Percentiles rank a stretch among this genome's conserved stretches.
phyloP scores from a whole-genome alignment of 78 protist species.

The Pigoraptor vietnamica region DNA sequence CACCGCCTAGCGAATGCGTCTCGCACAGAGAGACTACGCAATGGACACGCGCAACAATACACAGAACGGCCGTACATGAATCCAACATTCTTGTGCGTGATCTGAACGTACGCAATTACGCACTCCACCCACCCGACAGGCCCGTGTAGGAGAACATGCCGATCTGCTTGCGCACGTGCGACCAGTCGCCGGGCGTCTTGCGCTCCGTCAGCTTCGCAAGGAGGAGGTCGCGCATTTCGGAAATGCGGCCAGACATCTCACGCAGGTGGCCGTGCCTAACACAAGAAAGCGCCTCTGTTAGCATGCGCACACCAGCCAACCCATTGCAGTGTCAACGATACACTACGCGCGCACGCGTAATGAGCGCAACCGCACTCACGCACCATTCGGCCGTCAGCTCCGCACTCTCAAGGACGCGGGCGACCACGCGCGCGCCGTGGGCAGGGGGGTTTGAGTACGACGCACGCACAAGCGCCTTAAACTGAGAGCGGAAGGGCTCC shows the following conservation, averaged over 20 bases:
- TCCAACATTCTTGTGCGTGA: not conserved
- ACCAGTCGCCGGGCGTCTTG: constrained; percentile 76
- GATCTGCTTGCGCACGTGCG: constrained; percentile 89
- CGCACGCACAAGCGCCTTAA: constrained; percentile 79
- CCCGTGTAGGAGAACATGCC: constrained; percentile 99
- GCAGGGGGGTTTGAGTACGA: constrained; percentile 94
- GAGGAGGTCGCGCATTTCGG: constrained; percentile 70
- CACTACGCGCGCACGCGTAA: no score
- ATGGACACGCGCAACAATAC: not conserved
- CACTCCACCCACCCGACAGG: constrained; percentile 22
- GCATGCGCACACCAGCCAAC: not conserved
- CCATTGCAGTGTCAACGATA: no score
- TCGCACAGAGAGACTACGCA: not conserved
- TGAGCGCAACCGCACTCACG: not conserved
- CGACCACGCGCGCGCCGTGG: constrained; percentile 94
- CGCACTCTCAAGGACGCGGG: constrained; percentile 57
- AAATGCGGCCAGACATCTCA: constrained; percentile 86
- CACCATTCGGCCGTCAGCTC: constrained; percentile 20
- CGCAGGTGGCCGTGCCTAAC: constrained; percentile 67
- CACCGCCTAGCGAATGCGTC: not conserved
- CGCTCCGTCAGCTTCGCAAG: constrained; percentile 41
- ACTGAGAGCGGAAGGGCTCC: constrained; percentile 60
- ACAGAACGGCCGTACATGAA: not conserved
- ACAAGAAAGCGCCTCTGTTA: not conserved
- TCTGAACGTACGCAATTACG: not conserved